Evolutionary conservation across 1,284 basidiomycete genomes (phyloP).

Genomic region (Pascua sp.): DNA sequence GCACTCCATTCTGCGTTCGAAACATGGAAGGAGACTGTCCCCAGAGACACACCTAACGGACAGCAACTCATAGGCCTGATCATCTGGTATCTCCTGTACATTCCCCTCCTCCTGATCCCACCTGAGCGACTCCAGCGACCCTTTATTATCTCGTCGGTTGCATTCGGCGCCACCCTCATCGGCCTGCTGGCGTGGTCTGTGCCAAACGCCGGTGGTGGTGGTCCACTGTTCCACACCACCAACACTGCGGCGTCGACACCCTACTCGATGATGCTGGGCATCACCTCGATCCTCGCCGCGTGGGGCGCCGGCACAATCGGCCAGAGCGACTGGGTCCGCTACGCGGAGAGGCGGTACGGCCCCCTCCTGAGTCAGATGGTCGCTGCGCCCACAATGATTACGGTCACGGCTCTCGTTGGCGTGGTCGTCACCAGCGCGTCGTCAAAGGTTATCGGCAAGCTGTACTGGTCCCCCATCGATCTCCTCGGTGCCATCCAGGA

Average conservation of each 20-base stretch:
- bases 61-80: conserved; percentile 30
- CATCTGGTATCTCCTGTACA: conserved; percentile 31
- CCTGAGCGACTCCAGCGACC: conserved; percentile 34
- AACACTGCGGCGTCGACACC: conserved; percentile 19
- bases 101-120: conserved; percentile 30
- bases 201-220: conserved; percentile 23
- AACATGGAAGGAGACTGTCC: no score
- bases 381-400: conserved; percentile 29
- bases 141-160: conserved; percentile 29
- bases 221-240: conserved; percentile 29
- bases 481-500: conserved; percentile 29
- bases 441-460: conserved; percentile 20
- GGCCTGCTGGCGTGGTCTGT: conserved; percentile 33
- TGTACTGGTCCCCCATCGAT: conserved; percentile 30
- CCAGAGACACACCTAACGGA: no score
- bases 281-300: conserved; percentile 29
- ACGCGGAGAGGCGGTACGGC: conserved; percentile 25
- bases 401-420: conserved; percentile 26
- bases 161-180: conserved; percentile 27
- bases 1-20: no score
- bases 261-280: conserved; percentile 34
- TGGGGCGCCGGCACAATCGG: conserved; percentile 32
- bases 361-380: conserved; percentile 25
- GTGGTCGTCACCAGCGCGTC: conserved; percentile 31
- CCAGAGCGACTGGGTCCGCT: conserved; percentile 36